These are phyloP conservation scores for Powellomyces hirtus DNA, from an alignment of 192 early-diverging fungal genomes.

Conservation along the genomic window DNA sequence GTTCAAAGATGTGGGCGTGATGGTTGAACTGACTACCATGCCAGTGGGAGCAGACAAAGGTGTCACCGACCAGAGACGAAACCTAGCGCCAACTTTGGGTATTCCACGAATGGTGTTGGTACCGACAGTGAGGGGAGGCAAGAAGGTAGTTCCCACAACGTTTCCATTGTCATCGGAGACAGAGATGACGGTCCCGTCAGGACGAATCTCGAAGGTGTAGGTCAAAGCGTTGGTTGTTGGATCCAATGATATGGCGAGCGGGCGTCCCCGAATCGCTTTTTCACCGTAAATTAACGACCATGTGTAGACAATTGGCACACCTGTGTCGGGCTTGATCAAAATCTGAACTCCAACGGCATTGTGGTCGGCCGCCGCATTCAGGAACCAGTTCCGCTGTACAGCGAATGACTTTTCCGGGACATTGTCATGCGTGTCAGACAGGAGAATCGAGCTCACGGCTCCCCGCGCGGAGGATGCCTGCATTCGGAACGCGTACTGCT, in stretches of 20 bases:
- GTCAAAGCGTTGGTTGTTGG: not conserved
- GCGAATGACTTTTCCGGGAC: not conserved
- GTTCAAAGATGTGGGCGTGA: too few species aligned
- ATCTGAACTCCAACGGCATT: not conserved
- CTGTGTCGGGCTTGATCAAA: not conserved
- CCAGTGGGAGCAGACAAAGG: too few species aligned
- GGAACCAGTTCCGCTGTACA: too few species aligned
- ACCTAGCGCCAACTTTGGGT: not conserved
- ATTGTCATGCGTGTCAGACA: not conserved
- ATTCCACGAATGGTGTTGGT: not conserved
- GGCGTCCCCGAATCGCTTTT: not conserved
- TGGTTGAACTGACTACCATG: too few species aligned
- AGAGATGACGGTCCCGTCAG: not conserved
- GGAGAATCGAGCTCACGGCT: not conserved
- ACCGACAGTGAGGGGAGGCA: not conserved
- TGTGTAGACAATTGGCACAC: slow-evolving; percentile 1
- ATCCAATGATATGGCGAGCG: not conserved
- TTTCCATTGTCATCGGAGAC: not conserved
- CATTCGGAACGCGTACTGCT: not conserved
- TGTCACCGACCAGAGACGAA: slow-evolving; percentile 4
- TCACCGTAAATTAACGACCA: not conserved
- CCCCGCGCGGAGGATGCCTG: not conserved
- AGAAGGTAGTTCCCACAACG: not conserved
- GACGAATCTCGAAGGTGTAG: not conserved
- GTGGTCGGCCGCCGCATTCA: not conserved